phyloP scores from a whole-genome alignment of 2,329 filamentous ascomycete species.

The Lomentospora prolificans region DNA sequence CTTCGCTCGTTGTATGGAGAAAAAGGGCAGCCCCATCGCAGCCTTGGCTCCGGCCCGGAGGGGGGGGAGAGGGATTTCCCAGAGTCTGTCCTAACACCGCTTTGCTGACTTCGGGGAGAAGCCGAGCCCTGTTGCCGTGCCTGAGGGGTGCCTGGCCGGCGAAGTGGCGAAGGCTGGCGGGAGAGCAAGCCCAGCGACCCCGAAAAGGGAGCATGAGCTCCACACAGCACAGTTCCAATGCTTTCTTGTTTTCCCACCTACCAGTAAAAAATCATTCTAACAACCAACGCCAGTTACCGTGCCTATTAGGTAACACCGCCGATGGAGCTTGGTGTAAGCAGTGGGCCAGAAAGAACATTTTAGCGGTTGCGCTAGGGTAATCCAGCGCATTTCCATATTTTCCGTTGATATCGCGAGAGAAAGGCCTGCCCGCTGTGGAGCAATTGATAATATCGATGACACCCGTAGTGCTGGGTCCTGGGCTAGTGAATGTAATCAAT shows the following conservation, averaged over 20 bases:
- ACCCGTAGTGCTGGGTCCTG: background rate
- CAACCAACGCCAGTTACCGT: no score
- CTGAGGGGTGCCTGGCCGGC: background rate
- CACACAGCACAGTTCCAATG: no score
- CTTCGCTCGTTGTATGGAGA: no score
- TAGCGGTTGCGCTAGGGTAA: no score
- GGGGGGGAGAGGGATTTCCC: no score
- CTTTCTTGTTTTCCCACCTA: no score
- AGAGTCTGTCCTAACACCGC: no score
- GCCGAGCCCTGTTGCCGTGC: background rate
- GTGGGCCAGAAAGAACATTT: background rate
- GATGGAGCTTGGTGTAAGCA: background rate
- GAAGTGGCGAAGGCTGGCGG: background rate
- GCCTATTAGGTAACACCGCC: no score
- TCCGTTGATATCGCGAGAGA: background rate
- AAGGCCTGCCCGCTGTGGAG: background rate
- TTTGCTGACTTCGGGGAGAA: constrained; percentile 2
- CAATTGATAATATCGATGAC: constrained; percentile 1
- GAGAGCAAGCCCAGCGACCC: background rate
- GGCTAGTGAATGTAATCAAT: background rate
- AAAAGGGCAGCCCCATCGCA: no score
- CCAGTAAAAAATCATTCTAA: no score
- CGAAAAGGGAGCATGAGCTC: background rate
- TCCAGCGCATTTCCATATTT: no score
- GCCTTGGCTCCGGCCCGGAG: no score